Evolutionary conservation across 2,329 filamentous ascomycete species (phyloP), one percentile per base, ranked within the genome.

Genomic region (Neonectria neomacrospora): DNA sequence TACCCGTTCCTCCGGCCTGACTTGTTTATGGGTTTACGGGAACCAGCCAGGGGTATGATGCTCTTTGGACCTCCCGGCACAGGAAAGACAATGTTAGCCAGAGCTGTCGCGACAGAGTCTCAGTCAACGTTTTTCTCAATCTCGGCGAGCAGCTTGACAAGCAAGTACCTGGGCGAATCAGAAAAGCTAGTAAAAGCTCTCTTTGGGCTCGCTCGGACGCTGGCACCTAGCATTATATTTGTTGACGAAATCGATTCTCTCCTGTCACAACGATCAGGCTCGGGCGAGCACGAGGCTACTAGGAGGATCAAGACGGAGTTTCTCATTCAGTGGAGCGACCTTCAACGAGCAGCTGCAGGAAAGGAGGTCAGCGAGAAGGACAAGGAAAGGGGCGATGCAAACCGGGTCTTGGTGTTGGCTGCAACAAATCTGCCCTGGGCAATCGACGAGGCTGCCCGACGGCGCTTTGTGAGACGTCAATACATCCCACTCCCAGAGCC

Each of bases 241-340:
- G 94, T 99, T 5, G 96, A 99, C 73, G 96, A 99, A 76, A 99
- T 99, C 66, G 96, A 99, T 77, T 97, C 94, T 1, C 82, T 99
- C 0, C 85, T 99, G 0, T 97, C 94, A 1, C 89, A 94, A 16
- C 86, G 96, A 54, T 92, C 91, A 7, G 92, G 93, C 0, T 90
- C 90, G 3, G 91, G 92, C 1, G 96, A 98, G 74, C 92, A 98
- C 72, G 96, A 99, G 79, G 93, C 96, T 1, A 97, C 94, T 1
- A 86, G 95, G 61, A 88, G 96, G 58, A 97, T 97, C 75, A 99
- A 99, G 80, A 99, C 96, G 0, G 96, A 99, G 75, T 99, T 99
- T 72, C 81, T 99, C 30, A 97, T 99, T 28, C 94, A 97, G 74
- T 99, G 96, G 96, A 96, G 92, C 62, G 94, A 97, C 75, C 81